Evolutionary conservation across 1,139 yeast genomes (phyloP), one percentile per base, ranked within the genome.

Genomic region (Yamadazyma epiphylla): DNA sequence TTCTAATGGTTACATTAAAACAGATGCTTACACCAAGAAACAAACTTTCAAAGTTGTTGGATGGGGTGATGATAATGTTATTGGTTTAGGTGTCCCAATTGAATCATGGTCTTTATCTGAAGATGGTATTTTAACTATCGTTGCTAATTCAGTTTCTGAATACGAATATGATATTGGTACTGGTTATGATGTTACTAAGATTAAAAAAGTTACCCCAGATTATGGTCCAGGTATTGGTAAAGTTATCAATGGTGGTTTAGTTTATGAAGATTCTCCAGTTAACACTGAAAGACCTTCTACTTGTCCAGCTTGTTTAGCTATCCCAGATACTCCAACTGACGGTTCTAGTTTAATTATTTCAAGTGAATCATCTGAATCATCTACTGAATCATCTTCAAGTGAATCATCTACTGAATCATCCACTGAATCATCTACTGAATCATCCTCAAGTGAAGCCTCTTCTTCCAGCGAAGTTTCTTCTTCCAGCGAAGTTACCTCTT

Each of bases 111-210:
- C 21, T 13, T 41, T 35, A 26, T 10, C 16, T 16, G 33, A 27
- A 16, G 31, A 22, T 5, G 39, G 39, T 25, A 20, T 25, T 9
- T 37, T 37, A 24, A 19, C 31, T 19, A 19, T 37, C 22, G 72
- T 73, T 32, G 96, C 86, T 27, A 69, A 70, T 41, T 58, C 52
- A 1, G 82, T 81, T 49, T 96, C 96, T 13, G 61, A 61, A 19
- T 63, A 85, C 59, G 70, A 72, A 43, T 88, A 87, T 53, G 95
- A 94, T 44, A 88, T 76, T 42, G 94, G 94, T 28, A 88, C 76
- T 42, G 95, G 94, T 30, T 39, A 69, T 6, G 64, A 68, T 20
- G 44, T 61, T 22, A 22, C 28, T 3, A 26, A 26, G 23, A 35
- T 37, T 16, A 21, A 64, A 60, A 37, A 75, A 95, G 51, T 96